Evolutionary conservation across 495 filamentous ascomycete genomes (phyloP).

Genomic region (Neurospora intermedia): DNA sequence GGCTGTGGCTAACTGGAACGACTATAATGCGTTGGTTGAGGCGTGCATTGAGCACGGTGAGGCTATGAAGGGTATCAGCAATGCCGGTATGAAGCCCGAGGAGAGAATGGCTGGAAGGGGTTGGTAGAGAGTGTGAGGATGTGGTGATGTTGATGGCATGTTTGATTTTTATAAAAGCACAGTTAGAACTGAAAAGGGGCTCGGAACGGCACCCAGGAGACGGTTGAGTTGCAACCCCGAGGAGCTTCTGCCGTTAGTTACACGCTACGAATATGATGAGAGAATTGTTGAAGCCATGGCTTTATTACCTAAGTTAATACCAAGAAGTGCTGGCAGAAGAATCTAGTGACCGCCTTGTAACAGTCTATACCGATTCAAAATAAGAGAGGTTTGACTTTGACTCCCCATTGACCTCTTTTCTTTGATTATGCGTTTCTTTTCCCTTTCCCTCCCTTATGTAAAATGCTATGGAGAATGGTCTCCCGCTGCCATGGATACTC

Average conservation of each 20-base stretch:
- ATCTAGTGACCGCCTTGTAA: not conserved
- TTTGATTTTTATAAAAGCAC: not conserved
- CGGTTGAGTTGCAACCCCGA: not conserved
- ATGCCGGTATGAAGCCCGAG: constrained; percentile 55
- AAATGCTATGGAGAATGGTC: not conserved
- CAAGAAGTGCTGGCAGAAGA: not conserved
- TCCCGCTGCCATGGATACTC: not conserved
- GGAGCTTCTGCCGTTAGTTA: not conserved
- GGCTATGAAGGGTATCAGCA: constrained; percentile 93
- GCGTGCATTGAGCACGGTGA: constrained; percentile 79
- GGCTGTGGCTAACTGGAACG: constrained; percentile 80
- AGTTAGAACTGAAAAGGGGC: not conserved
- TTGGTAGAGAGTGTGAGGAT: constrained; percentile 46
- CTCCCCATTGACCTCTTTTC: not conserved
- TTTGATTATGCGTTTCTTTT: not conserved
- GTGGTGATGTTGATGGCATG: not conserved
- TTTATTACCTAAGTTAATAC: not conserved
- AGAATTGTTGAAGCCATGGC: not conserved
- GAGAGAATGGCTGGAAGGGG: constrained; percentile 82
- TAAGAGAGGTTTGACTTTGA: not conserved
- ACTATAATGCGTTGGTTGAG: constrained; percentile 78
- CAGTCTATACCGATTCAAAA: not conserved
- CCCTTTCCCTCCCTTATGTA: not conserved
- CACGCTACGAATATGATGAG: not conserved
- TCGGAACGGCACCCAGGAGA: not conserved